phyloP scores from a whole-genome alignment of 169 alveolate genomes.

The Plasmodium billcollinsi region DNA sequence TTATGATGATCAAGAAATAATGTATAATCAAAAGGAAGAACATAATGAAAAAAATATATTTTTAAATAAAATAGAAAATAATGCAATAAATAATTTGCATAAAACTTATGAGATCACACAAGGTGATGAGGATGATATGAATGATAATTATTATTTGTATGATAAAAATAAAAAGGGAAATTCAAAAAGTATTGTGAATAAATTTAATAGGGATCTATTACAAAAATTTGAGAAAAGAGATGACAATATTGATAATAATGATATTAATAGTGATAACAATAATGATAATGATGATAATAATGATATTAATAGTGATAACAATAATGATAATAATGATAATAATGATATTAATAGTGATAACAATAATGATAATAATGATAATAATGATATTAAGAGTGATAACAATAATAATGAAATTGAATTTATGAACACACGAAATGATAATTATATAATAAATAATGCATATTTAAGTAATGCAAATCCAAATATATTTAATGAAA shows the following conservation, averaged over 20 bases:
- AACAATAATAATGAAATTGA: background rate
- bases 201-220: background rate
- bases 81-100: no score
- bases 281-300: background rate
- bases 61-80: no score
- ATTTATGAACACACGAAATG: background rate
- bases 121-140: no score
- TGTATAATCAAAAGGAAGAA: no score
- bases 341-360: background rate
- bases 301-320: background rate
- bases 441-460: no score
- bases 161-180: background rate
- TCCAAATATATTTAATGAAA: background rate
- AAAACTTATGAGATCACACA: no score
- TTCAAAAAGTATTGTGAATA: background rate
- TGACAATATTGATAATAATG: background rate
- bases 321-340: background rate
- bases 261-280: background rate
- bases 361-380: background rate
- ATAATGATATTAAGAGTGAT: background rate
- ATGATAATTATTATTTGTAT: no score
- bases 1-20: no score
- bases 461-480: no score
- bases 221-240: background rate
- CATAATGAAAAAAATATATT: no score